Evolutionary conservation across 108 stramenopile genomes (phyloP), one percentile per base, ranked within the genome.

Genomic region (Cyclotella distinguenda): DNA sequence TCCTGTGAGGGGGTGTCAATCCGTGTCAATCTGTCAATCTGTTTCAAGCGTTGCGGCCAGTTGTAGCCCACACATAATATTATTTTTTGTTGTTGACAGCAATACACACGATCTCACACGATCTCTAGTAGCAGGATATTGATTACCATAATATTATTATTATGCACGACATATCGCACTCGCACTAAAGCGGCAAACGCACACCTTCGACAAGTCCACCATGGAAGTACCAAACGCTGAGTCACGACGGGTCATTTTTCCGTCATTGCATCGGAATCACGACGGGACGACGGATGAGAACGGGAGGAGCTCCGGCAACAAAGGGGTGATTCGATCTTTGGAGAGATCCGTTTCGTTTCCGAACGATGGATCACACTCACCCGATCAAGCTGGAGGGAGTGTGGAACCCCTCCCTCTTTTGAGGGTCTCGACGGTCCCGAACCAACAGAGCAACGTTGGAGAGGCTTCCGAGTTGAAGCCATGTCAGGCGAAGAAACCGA

Each of bases 311-410:
- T 19, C 1, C 23, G 21, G 19, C 47, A 21, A 2, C 19, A 48
- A 48, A 48, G 47, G 47, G 5, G 10, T 10, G 23, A 3, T 48
- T 48, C 47, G 23, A 19, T 21, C 23, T 19, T 25, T 48, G 23
- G 47, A 21, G 23, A 48, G 47, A 19, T 48, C 47, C 19, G 5
- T 48, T 19, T 56, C 55, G 19, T 56, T 56, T 56, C 55, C 55
- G 22, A 39, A 56, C 18, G 13, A 56, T 56, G 55, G 55, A 7
- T 22, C 28, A 56, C 13, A 13, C 4, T 15, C 23, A 22, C n/a
- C 6, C 11, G 13, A 22, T 38, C 15, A 19, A 21, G 36, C 16
- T 19, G 19, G 8, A 25, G 4, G 6, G 5, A 28, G 35, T 3
- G 3, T 38, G 3, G 38, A 39, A 22, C 51, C 39, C 22, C 55